Base-by-base conservation (phyloP, 2,329 filamentous ascomycete species). In the Didymella exigua region DNA sequence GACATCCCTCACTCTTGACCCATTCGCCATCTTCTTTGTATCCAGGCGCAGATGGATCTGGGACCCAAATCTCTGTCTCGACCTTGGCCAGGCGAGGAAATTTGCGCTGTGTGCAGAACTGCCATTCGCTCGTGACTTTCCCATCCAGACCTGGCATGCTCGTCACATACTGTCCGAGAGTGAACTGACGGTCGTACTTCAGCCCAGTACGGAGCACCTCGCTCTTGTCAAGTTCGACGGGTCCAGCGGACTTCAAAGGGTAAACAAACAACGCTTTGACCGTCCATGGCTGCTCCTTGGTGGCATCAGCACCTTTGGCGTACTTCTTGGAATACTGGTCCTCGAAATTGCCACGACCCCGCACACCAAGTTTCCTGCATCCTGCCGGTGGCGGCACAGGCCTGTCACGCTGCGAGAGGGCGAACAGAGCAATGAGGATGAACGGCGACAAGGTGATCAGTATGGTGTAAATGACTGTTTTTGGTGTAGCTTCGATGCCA, bases 141-240 rank as follows among this genome's bases (percentile, higher is more conserved):
- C 80, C 77, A 2, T 81, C 76, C 21, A 78, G 62, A 1, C 77
- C 77, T 16, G 78, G 76, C 47, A 72, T 65, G 29, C 73, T 72
- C 4, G 75, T 75, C 30, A 78, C 71, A 34, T 80, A 72, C 73
- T 93, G 88, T 1, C 89, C 91, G 70, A 97, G 90, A 42, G 86
- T 88, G 78, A 92, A 96, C 63, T 93, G 84, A 5, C 91, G 85
- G 75, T 97, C 92, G 73, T 89, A 89, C 70, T 88, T 84, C 52
- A 96, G 49, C 2, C 92, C 91, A 2, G 84, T 85, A 5, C 84
- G 78, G 40, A 90, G 76, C 14, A 95, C 81, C 49, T 84, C 82
- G 56, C 84, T 84, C 57, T 81, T 77, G 46, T 83, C 77, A 41
- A 96, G 75, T 75, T 95, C 90, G 49, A 96, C 86, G 24, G 89